Conservation (phyloP, 192 early-diverging fungal genomes). For the Rhizoclosmatium globosum region DNA sequence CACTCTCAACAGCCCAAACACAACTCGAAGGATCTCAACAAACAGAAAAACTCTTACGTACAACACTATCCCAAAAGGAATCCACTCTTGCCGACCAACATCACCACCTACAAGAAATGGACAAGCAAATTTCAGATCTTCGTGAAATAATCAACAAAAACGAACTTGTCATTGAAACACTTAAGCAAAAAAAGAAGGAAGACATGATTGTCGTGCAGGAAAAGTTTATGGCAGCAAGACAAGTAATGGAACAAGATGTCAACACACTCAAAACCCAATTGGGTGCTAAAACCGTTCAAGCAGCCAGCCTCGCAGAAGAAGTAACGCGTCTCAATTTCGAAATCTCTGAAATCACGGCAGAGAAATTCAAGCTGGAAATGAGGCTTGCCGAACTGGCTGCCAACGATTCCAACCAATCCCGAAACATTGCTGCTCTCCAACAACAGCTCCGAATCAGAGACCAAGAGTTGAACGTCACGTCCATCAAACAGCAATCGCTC, state of each 20-base stretch:
- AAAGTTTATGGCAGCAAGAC: slow-evolving; percentile 53
- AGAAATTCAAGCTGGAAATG: slow-evolving; percentile 50
- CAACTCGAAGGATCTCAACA: slow-evolving; percentile 49
- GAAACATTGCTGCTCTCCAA: slow-evolving; percentile 49
- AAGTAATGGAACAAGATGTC: slow-evolving; percentile 57
- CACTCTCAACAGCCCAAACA: slow-evolving; percentile 48
- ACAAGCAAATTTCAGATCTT: slow-evolving; percentile 32
- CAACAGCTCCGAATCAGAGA: slow-evolving; percentile 48
- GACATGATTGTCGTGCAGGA: slow-evolving; percentile 60
- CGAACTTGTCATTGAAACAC: slow-evolving; percentile 37
- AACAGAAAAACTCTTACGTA: slow-evolving; percentile 43
- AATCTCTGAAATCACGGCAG: slow-evolving; percentile 43
- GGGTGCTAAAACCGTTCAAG: slow-evolving; percentile 37
- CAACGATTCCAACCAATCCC: slow-evolving; percentile 35
- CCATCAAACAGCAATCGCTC: slow-evolving; percentile 44
- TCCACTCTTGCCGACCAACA: slow-evolving; percentile 41
- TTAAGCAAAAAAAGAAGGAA: slow-evolving; percentile 55
- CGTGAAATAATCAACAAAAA: slow-evolving; percentile 36
- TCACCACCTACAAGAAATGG: slow-evolving; percentile 37
- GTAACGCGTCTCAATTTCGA: slow-evolving; percentile 44
- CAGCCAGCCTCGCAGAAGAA: slow-evolving; percentile 38
- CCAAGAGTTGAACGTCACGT: slow-evolving; percentile 46
- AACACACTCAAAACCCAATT: slow-evolving; percentile 45
- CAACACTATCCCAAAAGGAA: slow-evolving; percentile 45
- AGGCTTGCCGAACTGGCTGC: slow-evolving; percentile 50